phyloP scores from a whole-genome alignment of 148 eudicot genomes.

The Polygonum maritimum region DNA sequence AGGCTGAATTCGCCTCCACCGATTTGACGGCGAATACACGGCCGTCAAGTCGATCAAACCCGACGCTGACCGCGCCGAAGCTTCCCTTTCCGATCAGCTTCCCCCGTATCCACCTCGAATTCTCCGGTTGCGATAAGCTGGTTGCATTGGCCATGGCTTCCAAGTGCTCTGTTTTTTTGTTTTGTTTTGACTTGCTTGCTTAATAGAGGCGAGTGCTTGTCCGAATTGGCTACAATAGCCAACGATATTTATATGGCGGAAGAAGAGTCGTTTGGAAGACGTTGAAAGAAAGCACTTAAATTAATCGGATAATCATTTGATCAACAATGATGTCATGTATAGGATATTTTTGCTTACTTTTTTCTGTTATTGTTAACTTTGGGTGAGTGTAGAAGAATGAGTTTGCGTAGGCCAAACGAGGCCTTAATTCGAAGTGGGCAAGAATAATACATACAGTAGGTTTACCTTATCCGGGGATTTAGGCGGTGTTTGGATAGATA shows the following conservation, averaged over 20 bases:
- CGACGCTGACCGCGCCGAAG: constrained; percentile 45
- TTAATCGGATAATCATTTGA: constrained; percentile 4
- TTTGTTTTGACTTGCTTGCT: neutral
- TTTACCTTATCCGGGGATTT: constrained; percentile 1
- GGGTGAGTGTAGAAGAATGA: neutral
- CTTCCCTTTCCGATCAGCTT: constrained; percentile 55
- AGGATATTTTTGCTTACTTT: neutral
- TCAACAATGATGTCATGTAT: neutral
- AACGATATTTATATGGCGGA: constrained; percentile 17
- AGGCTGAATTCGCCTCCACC: constrained; percentile 17
- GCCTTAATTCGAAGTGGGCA: constrained; percentile 5
- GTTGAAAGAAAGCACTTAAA: neutral
- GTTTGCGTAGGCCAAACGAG: neutral
- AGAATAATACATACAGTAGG: neutral
- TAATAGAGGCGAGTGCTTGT: constrained; percentile 5
- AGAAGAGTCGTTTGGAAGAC: constrained; percentile 7
- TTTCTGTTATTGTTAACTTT: neutral
- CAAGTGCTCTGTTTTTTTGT: constrained; percentile 2
- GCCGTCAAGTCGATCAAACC: constrained; percentile 27
- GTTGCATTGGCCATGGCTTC: constrained; percentile 9
- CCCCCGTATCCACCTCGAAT: constrained; percentile 33
- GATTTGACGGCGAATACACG: constrained; percentile 61
- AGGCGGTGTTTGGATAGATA: constrained; percentile 1
- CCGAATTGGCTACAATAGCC: constrained; percentile 4
- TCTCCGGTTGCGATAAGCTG: neutral